These are phyloP conservation scores for Phytophthora boehmeriae DNA, from an alignment of 352 stramenopile species.

Conservation along the genomic window DNA sequence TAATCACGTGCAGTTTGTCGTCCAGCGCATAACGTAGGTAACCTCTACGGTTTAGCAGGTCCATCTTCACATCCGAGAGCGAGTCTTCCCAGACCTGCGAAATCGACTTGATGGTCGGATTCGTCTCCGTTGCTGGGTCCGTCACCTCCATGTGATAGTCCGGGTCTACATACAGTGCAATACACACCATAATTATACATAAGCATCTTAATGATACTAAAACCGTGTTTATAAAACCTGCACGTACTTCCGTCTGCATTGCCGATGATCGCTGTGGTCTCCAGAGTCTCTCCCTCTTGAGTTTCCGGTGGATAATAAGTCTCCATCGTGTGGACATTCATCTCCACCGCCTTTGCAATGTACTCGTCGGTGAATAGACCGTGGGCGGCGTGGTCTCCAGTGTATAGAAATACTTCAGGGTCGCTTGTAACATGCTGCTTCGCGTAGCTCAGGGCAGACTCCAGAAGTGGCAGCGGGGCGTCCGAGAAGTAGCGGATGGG, in stretches of 20 bases:
- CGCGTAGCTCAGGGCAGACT: constrained; percentile 73
- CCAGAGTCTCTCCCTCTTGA: constrained; percentile 23
- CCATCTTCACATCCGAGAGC: constrained; percentile 59
- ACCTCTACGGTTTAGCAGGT: constrained; percentile 65
- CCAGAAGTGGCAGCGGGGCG: constrained; percentile 58
- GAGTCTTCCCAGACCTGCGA: constrained; percentile 65
- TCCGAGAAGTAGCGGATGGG: constrained; percentile 61
- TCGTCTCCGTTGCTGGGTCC: constrained; percentile 49
- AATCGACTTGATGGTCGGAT: constrained; percentile 72
- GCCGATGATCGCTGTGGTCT: constrained; percentile 80
- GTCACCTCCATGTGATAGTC: constrained; percentile 88
- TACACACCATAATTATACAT: constrained; percentile 6
- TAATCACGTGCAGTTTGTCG: constrained; percentile 69
- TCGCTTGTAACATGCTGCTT: constrained; percentile 54
- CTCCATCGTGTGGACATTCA: constrained; percentile 71
- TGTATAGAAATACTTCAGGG: constrained; percentile 83
- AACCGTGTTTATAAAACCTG: background rate
- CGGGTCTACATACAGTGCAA: constrained; percentile 44
- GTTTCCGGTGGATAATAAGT: constrained; percentile 60
- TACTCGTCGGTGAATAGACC: constrained; percentile 65
- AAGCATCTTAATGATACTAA: background rate
- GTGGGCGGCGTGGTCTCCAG: constrained; percentile 79
- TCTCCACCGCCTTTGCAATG: constrained; percentile 63
- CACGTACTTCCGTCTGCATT: constrained; percentile 78
- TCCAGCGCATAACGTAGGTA: constrained; percentile 75